phyloP scores from a whole-genome alignment of 345 rosid species.

The Gossypium anomalum region DNA sequence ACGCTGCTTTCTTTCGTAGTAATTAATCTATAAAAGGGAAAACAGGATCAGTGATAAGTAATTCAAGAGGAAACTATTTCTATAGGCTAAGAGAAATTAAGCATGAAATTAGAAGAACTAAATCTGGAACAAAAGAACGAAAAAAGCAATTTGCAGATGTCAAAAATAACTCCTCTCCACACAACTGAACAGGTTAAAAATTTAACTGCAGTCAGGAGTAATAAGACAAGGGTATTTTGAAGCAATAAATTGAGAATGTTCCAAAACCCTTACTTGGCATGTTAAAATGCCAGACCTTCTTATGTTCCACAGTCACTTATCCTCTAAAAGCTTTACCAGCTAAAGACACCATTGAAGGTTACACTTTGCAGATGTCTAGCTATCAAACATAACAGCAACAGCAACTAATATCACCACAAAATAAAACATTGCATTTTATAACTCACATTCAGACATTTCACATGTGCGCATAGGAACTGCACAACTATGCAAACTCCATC shows the following conservation, averaged over 20 bases:
- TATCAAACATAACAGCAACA: neutral
- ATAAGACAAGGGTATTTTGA: neutral
- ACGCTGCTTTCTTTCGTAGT: constrained; percentile 39
- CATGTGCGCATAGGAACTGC: neutral
- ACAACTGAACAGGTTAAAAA: neutral
- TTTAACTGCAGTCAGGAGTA: neutral
- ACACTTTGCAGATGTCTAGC: neutral
- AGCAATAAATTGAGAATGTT: neutral
- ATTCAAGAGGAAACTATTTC: neutral
- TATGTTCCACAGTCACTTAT: neutral
- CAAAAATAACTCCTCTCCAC: neutral
- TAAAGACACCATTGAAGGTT: neutral
- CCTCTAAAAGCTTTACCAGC: neutral
- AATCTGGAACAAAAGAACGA: neutral
- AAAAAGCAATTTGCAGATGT: neutral
- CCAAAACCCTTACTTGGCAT: neutral
- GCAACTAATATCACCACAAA: neutral
- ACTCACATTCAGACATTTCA: neutral
- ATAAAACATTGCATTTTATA: neutral
- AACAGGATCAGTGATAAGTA: constrained; percentile 5
- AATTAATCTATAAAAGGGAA: constrained; percentile 45
- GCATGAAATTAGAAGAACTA: neutral
- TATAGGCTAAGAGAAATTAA: neutral
- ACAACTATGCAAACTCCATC: neutral
- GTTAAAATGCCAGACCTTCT: neutral